Base-by-base conservation (phyloP, 2,329 filamentous ascomycete genomes). In the Fusarium circinatum region DNA sequence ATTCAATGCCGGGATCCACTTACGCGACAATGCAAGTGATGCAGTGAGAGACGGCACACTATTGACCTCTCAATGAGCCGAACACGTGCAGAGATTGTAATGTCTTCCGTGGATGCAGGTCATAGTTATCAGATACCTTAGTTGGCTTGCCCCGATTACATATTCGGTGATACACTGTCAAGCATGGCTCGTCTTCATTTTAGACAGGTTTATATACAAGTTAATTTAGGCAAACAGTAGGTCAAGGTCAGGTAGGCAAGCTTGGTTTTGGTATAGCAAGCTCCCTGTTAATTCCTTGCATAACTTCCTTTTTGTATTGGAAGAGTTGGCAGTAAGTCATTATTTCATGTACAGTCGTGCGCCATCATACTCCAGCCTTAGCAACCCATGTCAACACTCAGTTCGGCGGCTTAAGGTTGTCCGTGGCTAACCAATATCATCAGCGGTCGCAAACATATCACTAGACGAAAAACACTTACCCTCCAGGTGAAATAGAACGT, bases 401-500 rank as follows among this genome's bases (percentile, higher is more conserved):
- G 66, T 60, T 78, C 7, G 94, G 93, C 30, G 96, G 93, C 80
- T 95, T 93, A 47, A 97, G 84, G 75, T 93, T 95, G 74, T 95
- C 93, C 78, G 94, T 97, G 44, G 93, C 94, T 97, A 74, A 24
- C 48, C 51, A 74, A 52, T 65, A 62, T 47, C 38, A 61, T 63
- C 61, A 22, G 39, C 44, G 56, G 28, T 39, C 24, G 14, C 17
- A 26, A 26, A 15, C 20, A 39, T 7, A 30, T 24, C 12, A 32
- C 39, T 6, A 17, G n/a, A 38, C 15, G 24, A 24, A 39, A 24
- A 22, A 32, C 15, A 57, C 81, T 75, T 86, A 97, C 96, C 96
- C 91, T 98, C 96, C 11, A 99, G 88, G 79, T 99, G 96, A 82
- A 99, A 98, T 11, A 98, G 86, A 20, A 98, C 96, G 78, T 98